Conservation (phyloP, 202 grass and related monocot species). For the Panicum virgatum region DNA sequence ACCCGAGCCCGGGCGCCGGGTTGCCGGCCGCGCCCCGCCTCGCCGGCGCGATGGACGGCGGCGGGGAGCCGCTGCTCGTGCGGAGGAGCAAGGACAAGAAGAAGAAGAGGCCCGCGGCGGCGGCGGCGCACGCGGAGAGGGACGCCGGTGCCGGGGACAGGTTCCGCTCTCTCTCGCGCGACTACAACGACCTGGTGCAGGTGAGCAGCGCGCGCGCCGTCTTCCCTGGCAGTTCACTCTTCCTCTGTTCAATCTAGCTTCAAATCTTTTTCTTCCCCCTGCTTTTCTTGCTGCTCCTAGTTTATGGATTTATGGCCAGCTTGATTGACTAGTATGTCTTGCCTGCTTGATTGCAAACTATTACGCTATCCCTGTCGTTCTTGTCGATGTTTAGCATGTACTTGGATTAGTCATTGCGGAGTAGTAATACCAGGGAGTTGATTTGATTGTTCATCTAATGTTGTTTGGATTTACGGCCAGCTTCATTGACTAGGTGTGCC, state of each 20-base stretch:
- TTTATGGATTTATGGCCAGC: neutral
- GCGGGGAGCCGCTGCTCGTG: constrained; percentile 33
- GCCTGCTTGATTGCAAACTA: neutral
- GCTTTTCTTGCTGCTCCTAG: neutral
- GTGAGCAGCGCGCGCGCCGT: constrained; percentile 28
- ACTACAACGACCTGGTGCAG: constrained; percentile 68
- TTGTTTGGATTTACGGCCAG: neutral
- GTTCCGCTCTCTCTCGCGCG: constrained; percentile 49
- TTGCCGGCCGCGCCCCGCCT: constrained; percentile 9
- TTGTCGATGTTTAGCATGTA: neutral
- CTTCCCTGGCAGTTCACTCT: neutral
- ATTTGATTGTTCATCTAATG: neutral
- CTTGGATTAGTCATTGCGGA: constrained; percentile 1
- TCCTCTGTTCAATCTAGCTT: neutral
- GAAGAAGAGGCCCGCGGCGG: neutral
- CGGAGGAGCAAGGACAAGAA: constrained; percentile 48
- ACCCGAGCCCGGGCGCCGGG: neutral
- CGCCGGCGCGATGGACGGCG: constrained; percentile 43
- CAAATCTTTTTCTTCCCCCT: neutral
- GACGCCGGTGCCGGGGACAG: constrained; percentile 21
- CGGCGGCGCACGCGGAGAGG: constrained; percentile 22
- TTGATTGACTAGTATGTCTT: neutral
- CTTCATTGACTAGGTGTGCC: neutral
- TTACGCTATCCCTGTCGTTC: neutral
- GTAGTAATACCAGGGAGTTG: neutral